A percentile compares a stretch with the other conserved stretches of the same genome.
phyloP scores from a whole-genome alignment of 345 rosid genomes.

The Sisymbrium irio region DNA sequence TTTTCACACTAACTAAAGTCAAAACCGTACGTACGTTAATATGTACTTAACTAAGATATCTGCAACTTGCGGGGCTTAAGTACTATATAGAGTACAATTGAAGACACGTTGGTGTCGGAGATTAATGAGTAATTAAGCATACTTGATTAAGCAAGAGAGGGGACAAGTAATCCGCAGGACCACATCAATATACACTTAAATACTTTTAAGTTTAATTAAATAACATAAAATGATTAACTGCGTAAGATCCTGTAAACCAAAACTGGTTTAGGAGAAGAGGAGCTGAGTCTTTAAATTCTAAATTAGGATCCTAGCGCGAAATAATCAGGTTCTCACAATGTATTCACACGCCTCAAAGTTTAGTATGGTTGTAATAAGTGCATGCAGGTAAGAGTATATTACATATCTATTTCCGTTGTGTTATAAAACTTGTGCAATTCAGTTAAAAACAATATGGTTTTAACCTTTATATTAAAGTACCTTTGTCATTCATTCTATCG shows the following conservation, averaged over 20 bases:
- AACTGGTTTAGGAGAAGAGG: background rate
- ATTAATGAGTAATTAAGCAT: constrained; percentile 19
- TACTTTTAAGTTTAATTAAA: background rate
- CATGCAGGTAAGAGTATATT: background rate
- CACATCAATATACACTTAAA: constrained; percentile 14
- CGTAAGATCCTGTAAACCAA: background rate
- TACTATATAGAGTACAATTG: background rate
- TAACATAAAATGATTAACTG: background rate
- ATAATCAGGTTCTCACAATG: background rate
- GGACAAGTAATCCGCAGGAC: constrained; percentile 31
- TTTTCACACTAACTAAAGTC: constrained; percentile 18
- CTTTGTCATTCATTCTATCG: background rate
- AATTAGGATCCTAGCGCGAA: background rate
- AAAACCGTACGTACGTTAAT: constrained; percentile 32
- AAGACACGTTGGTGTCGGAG: constrained; percentile 18
- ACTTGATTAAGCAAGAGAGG: constrained; percentile 33
- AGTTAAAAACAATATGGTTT: too few relatives aligned
- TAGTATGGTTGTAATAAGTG: background rate
- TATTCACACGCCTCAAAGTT: background rate
- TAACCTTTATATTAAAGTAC: background rate
- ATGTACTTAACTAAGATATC: constrained; percentile 26
- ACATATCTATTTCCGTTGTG: background rate
- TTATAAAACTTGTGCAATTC: background rate
- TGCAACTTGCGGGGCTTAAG: constrained; percentile 31
- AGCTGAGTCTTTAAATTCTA: background rate